Evolutionary conservation across 2,329 filamentous ascomycete genomes (phyloP), one percentile per base, ranked within the genome.

Genomic region (Penicillium decumbens): DNA sequence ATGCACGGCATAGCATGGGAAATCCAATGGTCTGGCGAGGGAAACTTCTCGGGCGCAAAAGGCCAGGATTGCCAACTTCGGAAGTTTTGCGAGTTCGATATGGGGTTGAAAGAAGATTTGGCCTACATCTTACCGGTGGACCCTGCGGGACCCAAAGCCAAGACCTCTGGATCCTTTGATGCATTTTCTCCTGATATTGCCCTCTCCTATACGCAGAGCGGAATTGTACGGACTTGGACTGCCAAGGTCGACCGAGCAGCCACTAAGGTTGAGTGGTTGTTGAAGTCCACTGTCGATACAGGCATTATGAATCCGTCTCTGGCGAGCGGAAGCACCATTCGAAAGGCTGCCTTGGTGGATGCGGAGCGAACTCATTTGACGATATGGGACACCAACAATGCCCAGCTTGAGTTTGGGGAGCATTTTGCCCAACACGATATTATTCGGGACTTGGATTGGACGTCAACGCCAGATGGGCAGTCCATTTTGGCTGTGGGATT

Each of bases 401-500:
- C 84, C 1, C 85, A 89, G 54, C 77, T 95, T 5, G 91, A 96
- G 67, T 90, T 88, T 63, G 80, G 88, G 53, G 82, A 92, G 60
- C 79, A 82, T 27, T 93, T 90, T 56, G 80, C 85, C 56, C 77
- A 79, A 10, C 80, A 86, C 51, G 87, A 93, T 60, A 80, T 79
- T 5, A 89, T 96, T 35, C 83, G 86, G 55, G 91, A 95, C 67
- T 80, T 96, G 10, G 90, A 95, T 67, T 96, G 92, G 92, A 92
- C 90, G 0, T 92, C 88, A 3, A 95, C 91, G 0, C 89, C 89
- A 0, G 89, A 95, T 66, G 84, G 83, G 42, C 89, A 95, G 63
- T 92, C 88, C 1, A 90, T 96, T 47, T 76, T 96, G 18, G 89
- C 91, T 1, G 88, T 96, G n/a, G 90, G 91, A 0, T 95, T 95